Percentiles rank a stretch among this genome's conserved stretches.
Conservation (phyloP, 805 yeast species). For the Saturnispora hagleri region DNA sequence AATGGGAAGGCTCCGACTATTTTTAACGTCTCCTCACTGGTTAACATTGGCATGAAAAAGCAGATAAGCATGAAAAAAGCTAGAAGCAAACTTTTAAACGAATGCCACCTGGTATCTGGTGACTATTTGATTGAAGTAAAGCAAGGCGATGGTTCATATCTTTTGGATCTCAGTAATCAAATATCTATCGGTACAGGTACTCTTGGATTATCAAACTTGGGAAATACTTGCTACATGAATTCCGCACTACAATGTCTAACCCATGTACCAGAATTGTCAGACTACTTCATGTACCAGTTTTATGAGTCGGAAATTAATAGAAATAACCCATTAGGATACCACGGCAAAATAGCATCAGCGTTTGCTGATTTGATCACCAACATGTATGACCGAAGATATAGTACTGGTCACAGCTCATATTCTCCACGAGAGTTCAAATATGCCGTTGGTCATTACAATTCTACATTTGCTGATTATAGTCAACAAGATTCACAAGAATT, state of each 20-base stretch:
- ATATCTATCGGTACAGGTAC: conserved; percentile 35
- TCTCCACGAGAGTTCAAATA: conserved; percentile 73
- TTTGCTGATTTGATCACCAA: conserved; percentile 63
- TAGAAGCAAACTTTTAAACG: conserved; percentile 2
- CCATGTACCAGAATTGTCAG: conserved; percentile 75
- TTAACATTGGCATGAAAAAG: conserved; percentile 12
- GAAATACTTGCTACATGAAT: conserved; percentile 92
- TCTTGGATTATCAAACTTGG: conserved; percentile 61
- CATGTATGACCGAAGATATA: conserved; percentile 34
- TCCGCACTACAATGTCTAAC: conserved; percentile 84
- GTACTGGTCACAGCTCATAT: conserved; percentile 19
- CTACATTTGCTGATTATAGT: conserved; percentile 68
- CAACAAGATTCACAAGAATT: conserved; percentile 96
- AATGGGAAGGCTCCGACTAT: conserved; percentile 13
- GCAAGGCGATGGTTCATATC: conserved; percentile 20
- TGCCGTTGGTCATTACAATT: conserved; percentile 69
- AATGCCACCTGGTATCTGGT: conserved; percentile 10
- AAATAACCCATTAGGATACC: conserved; percentile 76
- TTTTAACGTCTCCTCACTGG: conserved; percentile 14
- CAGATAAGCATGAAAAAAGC: conserved; percentile 19
- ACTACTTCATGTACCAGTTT: conserved; percentile 58
- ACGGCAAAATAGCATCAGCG: conserved; percentile 70
- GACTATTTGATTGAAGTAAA: conserved; percentile 22
- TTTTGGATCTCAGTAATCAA: conserved; percentile 18
- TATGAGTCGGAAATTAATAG: conserved; percentile 60